Evolutionary conservation across 352 stramenopile species (phyloP).

Genomic region (Pythium vanterpoolii): DNA sequence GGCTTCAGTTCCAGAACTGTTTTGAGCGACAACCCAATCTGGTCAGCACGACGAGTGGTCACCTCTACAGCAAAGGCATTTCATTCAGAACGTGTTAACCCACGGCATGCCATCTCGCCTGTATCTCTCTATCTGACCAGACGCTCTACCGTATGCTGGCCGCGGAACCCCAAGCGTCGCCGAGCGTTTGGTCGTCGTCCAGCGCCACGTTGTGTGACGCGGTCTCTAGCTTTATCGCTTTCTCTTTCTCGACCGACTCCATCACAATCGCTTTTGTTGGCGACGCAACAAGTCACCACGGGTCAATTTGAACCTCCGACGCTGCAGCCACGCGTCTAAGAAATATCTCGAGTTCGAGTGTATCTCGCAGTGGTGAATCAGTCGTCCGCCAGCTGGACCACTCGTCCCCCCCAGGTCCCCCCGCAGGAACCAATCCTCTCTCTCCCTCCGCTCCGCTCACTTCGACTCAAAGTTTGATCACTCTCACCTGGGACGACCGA

Average conservation of each 20-base stretch:
- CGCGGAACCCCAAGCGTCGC: background rate
- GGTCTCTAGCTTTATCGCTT: background rate
- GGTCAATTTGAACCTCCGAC: too few species aligned
- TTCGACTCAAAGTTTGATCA: too few species aligned
- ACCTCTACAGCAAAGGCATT: background rate
- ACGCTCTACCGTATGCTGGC: background rate
- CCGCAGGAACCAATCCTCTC: background rate
- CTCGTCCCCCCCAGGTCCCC: background rate
- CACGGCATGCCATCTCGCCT: constrained; percentile 7
- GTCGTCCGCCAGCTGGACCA: background rate
- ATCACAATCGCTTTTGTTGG: constrained; percentile 4
- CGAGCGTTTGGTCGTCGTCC: background rate
- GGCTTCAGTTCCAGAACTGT: constrained; percentile 6
- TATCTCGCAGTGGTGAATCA: background rate
- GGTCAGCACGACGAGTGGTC: background rate
- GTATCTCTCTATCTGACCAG: constrained; percentile 2
- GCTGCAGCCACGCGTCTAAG: background rate
- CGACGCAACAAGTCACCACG: too few species aligned
- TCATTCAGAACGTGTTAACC: background rate
- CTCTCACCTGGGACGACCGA: too few species aligned
- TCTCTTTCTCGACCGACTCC: background rate
- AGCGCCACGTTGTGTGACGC: background rate
- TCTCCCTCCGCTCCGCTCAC: background rate
- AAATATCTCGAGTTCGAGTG: background rate
- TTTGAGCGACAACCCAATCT: background rate